Percentiles rank a stretch among this genome's conserved stretches.
Conservation (phyloP, 164 flowering plant genomes). For the Chimonanthus salicifolius region DNA sequence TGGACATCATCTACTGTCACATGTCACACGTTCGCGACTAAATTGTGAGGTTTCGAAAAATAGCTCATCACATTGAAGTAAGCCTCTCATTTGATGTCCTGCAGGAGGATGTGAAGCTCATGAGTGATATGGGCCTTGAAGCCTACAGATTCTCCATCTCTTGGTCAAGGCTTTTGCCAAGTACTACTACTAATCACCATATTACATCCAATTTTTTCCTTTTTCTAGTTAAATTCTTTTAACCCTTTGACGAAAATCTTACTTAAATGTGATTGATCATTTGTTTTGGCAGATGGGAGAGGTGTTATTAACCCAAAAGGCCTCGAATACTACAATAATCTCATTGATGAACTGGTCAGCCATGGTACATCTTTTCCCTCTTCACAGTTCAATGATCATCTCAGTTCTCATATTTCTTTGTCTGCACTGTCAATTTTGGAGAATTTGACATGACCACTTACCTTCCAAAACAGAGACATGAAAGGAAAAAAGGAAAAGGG, state of each 20-base stretch:
- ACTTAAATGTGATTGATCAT: neutral
- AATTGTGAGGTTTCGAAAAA: neutral
- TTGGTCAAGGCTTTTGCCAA: slow-evolving; percentile 19
- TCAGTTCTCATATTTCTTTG: too few relatives aligned
- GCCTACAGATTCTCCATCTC: slow-evolving; percentile 24
- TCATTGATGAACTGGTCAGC: slow-evolving; percentile 16
- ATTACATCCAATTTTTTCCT: neutral
- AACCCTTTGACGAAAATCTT: neutral
- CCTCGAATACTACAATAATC: slow-evolving; percentile 18
- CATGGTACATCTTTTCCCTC: slow-evolving; percentile 7
- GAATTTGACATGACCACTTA: too few relatives aligned
- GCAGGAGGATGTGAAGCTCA: slow-evolving; percentile 24
- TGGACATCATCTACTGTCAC: neutral
- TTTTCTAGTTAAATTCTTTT: neutral
- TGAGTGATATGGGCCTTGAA: slow-evolving; percentile 12
- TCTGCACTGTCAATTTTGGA: too few relatives aligned
- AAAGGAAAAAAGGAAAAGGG: too few relatives aligned
- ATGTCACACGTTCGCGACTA: too few relatives aligned
- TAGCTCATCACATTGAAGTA: neutral
- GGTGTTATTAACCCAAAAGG: slow-evolving; percentile 18
- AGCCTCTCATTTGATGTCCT: neutral
- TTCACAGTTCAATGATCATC: too few relatives aligned
- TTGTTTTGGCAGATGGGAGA: slow-evolving; percentile 12
- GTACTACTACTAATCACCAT: neutral
- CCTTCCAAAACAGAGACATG: too few relatives aligned